phyloP scores from a whole-genome alignment of 2,329 filamentous ascomycete species.

The Calonectria honghensis region DNA sequence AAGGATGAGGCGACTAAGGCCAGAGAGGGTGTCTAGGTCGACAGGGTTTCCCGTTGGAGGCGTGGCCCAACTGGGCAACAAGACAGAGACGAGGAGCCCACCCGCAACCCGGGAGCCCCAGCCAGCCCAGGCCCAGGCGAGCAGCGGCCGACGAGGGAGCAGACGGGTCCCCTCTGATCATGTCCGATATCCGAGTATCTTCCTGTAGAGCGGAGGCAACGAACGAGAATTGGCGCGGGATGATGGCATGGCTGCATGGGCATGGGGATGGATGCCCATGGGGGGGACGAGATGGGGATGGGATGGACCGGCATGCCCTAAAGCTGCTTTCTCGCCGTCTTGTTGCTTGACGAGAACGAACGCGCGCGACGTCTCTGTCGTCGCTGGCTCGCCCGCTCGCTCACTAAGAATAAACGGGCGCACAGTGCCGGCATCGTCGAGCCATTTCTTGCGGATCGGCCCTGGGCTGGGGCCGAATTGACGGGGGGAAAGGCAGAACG shows the following conservation, averaged over 20 bases:
- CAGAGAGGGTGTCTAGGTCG: conserved; percentile 28
- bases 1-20: conserved; percentile 37
- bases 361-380: background rate
- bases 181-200: conserved; percentile 37
- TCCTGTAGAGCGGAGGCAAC: conserved; percentile 12
- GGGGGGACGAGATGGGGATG: conserved; percentile 18
- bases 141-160: conserved; percentile 19
- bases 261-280: conserved; percentile 8
- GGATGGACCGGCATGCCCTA: conserved; percentile 17
- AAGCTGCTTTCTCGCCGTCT: background rate
- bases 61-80: conserved; percentile 32
- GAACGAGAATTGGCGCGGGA: conserved; percentile 33
- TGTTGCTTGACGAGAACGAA: background rate
- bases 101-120: conserved; percentile 24
- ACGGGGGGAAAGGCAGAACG: conserved; percentile 9
- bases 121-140: conserved; percentile 12
- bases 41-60: conserved; percentile 38
- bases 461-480: conserved; percentile 30
- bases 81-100: conserved; percentile 31
- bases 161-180: conserved; percentile 17
- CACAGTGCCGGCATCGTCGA: conserved; percentile 37
- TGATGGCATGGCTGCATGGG: conserved; percentile 33
- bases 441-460: conserved; percentile 39
- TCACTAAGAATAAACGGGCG: conserved; percentile 27
- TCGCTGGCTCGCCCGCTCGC: background rate